Evolutionary conservation across 2,329 filamentous ascomycete genomes (phyloP).

Genomic region (Colletotrichum paranaense): DNA sequence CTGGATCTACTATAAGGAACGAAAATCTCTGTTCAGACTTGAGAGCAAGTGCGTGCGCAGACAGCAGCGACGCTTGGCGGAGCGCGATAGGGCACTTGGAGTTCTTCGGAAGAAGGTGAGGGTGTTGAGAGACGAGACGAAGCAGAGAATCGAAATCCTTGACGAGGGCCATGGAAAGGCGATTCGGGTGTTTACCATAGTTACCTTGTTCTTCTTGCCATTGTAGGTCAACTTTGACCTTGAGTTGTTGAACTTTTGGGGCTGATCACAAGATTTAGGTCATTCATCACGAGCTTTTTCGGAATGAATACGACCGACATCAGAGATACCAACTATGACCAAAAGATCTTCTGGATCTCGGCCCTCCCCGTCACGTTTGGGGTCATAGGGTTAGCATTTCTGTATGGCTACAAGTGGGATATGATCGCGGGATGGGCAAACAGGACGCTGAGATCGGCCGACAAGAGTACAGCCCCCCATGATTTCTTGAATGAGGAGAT

Average conservation of each 20-base stretch:
- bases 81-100: neutral
- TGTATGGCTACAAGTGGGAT: constrained; percentile 40
- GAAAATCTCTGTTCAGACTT: constrained; percentile 8
- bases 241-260: too few relatives aligned
- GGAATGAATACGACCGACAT: constrained; percentile 58
- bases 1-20: constrained; percentile 4
- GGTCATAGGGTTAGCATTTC: constrained; percentile 41
- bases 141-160: constrained; percentile 41
- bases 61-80: neutral
- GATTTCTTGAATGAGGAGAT: neutral
- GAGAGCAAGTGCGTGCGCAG: constrained; percentile 3
- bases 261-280: constrained; percentile 15
- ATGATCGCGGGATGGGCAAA: neutral
- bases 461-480: neutral
- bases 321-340: constrained; percentile 49
- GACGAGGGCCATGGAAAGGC: constrained; percentile 46
- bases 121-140: constrained; percentile 38
- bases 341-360: constrained; percentile 54
- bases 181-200: constrained; percentile 51
- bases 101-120: constrained; percentile 15
- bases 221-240: constrained; percentile 36
- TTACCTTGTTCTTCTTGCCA: constrained; percentile 53
- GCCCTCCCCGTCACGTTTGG: constrained; percentile 51
- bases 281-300: constrained; percentile 48
- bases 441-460: neutral